These are phyloP conservation scores for Penicillium sp. DNA, from an alignment of 2,329 filamentous ascomycete genomes.

Conservation along the genomic window DNA sequence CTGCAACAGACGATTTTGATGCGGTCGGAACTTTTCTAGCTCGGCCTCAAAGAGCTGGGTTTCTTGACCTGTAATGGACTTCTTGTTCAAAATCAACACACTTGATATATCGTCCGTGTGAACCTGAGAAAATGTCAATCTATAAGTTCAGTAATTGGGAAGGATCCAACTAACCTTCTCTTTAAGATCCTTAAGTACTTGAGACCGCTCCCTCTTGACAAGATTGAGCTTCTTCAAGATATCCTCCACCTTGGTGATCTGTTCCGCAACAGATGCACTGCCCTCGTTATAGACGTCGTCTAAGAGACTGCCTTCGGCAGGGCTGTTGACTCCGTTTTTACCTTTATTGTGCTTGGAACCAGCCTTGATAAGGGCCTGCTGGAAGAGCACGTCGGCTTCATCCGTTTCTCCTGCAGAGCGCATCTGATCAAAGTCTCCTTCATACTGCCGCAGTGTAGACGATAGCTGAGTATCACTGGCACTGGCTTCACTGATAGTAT, in stretches of 20 bases:
- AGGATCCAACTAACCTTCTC: conserved; percentile 70
- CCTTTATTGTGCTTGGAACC: conserved; percentile 58
- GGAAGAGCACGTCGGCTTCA: conserved; percentile 85
- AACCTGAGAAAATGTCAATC: conserved; percentile 56
- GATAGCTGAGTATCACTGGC: conserved; percentile 83
- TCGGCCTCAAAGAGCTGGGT: conserved; percentile 90
- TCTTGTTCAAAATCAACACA: conserved; percentile 96
- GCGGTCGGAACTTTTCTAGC: conserved; percentile 93
- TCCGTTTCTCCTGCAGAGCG: conserved; percentile 80
- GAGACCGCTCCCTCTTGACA: conserved; percentile 85
- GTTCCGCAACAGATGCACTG: conserved; percentile 76
- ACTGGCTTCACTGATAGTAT: conserved; percentile 84
- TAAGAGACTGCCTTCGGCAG: conserved; percentile 74
- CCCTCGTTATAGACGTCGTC: conserved; percentile 88
- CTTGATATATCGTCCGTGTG: conserved; percentile 97
- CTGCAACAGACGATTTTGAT: conserved; percentile 86
- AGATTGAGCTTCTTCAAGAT: conserved; percentile 86
- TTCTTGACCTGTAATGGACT: conserved; percentile 89
- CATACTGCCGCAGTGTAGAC: conserved; percentile 79
- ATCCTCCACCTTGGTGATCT: conserved; percentile 86
- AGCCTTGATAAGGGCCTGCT: conserved; percentile 77
- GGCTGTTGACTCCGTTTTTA: conserved; percentile 63
- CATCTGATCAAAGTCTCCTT: conserved; percentile 93
- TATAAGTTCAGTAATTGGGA: no score
- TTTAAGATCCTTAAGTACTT: conserved; percentile 94